Evolutionary conservation across 345 rosid genomes (phyloP), one percentile per base, ranked within the genome.

Genomic region (Lagerstroemia speciosa): DNA sequence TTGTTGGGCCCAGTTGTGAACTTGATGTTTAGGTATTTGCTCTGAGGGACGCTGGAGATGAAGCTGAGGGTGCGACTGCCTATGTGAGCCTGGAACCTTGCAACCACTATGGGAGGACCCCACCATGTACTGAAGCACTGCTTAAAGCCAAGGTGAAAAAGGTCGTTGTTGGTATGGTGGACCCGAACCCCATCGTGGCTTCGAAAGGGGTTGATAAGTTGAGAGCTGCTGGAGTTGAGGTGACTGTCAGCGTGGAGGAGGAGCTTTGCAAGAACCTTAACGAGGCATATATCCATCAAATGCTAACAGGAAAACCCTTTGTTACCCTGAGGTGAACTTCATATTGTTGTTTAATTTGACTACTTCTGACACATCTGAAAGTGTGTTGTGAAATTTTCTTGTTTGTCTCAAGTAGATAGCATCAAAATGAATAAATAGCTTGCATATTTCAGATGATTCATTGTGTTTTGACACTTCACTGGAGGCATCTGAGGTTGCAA

Each of bases 21-120:
- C 63, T 46, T 20, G 43, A 52, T 29, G 0, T 69, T 65, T 79
- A 89, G 97, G 95, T 91, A 68, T 91, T 88, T 83, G 95, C 99
- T 77, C 80, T 91, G 33, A 76, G 91, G 74, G 87, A 86, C 77
- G 96, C 97, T 41, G 91, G 93, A 45, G 85, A 80, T 38, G 83
- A 83, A 76, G 95, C 90, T 30, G 86, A 89, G 82, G 81, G 82
- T 68, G 92, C 95, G 0, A 91, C 95, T 45, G 89, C 96, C 61
- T 94, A 91, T 70, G 98, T 91, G 77, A 89, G 90, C 72, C 78
- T 91, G 53, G 99, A 94, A 78, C 99, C 99, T 1, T 89, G 99
- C 76, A 88, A 94, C 70, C 96, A 89, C 75, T 75, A 81, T 66
- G 98, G 99, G 22, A 83, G 97, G 82, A 94, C 96, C 40, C 96